Percentiles rank a stretch among this genome's conserved stretches.
Conservation (phyloP, 495 filamentous ascomycete genomes). For the Geoglossum glabrum region DNA sequence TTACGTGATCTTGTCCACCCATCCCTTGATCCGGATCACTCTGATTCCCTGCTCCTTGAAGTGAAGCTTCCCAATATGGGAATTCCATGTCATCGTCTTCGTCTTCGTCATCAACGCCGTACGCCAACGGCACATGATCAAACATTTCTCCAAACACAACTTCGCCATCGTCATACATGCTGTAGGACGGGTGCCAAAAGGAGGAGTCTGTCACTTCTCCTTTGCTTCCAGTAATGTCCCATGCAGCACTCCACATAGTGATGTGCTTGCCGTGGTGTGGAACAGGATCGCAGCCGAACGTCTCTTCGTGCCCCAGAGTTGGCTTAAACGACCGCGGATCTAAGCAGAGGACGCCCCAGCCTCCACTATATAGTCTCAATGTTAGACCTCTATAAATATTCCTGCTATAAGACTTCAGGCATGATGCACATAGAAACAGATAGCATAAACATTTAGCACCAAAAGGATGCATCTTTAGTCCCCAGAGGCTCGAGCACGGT, state of each 20-base stretch:
- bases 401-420: background rate
- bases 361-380: conserved; percentile 12
- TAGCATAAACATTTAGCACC: too few species aligned
- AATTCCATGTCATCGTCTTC: conserved; percentile 4
- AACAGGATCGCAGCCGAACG: conserved; percentile 24
- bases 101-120: background rate
- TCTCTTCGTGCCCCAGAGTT: conserved; percentile 17
- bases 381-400: background rate
- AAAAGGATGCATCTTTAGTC: too few species aligned
- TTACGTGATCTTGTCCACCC: background rate
- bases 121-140: background rate
- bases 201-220: conserved; percentile 8
- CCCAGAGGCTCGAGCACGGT: too few species aligned
- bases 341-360: conserved; percentile 31
- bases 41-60: conserved; percentile 1
- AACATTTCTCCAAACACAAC: background rate
- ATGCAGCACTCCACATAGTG: conserved; percentile 1
- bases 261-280: background rate
- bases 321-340: conserved; percentile 27
- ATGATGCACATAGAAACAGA: too few species aligned
- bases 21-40: background rate
- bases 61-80: background rate
- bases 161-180: background rate
- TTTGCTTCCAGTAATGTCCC: background rate
- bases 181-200: conserved; percentile 10